phyloP scores from a whole-genome alignment of 2,329 filamentous ascomycete genomes.

The Ophiostoma sp. region DNA sequence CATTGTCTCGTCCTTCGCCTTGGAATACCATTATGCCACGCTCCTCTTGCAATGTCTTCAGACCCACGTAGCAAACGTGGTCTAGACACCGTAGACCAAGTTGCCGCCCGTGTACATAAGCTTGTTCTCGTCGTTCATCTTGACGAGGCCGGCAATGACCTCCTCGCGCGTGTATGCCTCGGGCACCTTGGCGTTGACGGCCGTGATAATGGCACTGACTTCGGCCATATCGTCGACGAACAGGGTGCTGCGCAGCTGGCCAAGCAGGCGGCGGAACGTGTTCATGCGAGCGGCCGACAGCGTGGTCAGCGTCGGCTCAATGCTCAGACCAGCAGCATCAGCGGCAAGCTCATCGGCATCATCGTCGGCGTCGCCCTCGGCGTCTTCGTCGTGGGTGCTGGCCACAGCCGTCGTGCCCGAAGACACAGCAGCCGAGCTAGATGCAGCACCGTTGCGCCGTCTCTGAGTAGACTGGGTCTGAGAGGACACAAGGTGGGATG shows the following conservation, averaged over 20 bases:
- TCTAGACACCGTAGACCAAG: constrained; percentile 62
- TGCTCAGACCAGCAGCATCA: constrained; percentile 38
- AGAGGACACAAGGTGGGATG: constrained; percentile 56
- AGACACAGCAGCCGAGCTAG: constrained; percentile 3
- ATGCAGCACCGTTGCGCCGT: constrained; percentile 35
- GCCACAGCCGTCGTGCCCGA: constrained; percentile 25
- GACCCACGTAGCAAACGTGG: not conserved
- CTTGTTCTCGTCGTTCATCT: constrained; percentile 77
- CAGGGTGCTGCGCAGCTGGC: constrained; percentile 71
- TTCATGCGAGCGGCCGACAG: constrained; percentile 58
- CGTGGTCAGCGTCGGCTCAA: constrained; percentile 26
- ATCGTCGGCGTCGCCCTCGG: constrained; percentile 41
- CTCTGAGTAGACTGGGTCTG: constrained; percentile 20
- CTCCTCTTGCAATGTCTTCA: too few relatives aligned
- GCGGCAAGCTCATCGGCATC: constrained; percentile 41
- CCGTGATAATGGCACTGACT: constrained; percentile 66
- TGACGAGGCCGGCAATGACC: constrained; percentile 68
- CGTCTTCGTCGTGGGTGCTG: constrained; percentile 11
- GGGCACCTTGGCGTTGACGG: constrained; percentile 70
- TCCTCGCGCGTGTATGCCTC: constrained; percentile 58
- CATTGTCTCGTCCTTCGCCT: not conserved
- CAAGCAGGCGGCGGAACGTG: constrained; percentile 73
- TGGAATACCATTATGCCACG: not conserved
- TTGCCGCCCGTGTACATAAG: constrained; percentile 74
- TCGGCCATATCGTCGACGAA: constrained; percentile 82